A percentile compares a stretch with the other conserved stretches of the same genome.
Evolutionary conservation across 75 land plant species (phyloP).

Genomic region (Cupressus sempervirens): DNA sequence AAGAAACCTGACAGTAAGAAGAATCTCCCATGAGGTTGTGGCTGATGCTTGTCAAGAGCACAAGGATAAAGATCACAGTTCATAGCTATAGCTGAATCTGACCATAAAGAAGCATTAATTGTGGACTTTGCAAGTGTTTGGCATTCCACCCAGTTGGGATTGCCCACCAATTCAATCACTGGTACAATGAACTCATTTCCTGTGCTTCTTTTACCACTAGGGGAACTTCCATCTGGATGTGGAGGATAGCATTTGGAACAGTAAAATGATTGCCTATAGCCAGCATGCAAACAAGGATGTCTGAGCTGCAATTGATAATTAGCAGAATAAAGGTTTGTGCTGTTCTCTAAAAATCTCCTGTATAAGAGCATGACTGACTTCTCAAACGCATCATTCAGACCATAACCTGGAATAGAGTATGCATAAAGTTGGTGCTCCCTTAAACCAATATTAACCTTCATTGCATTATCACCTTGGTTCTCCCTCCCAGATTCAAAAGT

Average conservation of each 20-base stretch:
- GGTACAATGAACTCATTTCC: conserved; percentile 3
- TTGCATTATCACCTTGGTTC: conserved; percentile 21
- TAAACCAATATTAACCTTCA: conserved; percentile 46
- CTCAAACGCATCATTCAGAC: conserved; percentile 78
- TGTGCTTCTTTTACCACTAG: neutral
- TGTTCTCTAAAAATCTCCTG: conserved; percentile 12
- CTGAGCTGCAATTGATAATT: conserved; percentile 27
- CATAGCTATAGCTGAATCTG: conserved; percentile 14
- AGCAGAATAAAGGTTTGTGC: neutral
- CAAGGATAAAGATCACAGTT: conserved; percentile 25
- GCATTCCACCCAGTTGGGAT: conserved; percentile 61
- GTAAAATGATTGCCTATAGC: conserved; percentile 42
- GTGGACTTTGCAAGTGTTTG: conserved; percentile 40
- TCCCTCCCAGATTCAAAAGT: conserved; percentile 46
- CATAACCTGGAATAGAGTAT: conserved; percentile 61
- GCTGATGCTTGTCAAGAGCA: conserved; percentile 39
- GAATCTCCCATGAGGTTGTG: conserved; percentile 28
- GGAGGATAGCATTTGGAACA: conserved; percentile 42
- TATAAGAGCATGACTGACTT: conserved; percentile 50
- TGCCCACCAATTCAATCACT: conserved; percentile 37
- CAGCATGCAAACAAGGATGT: conserved; percentile 68
- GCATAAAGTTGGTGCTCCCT: conserved; percentile 52
- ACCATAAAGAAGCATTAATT: conserved; percentile 35
- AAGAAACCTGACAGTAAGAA: conserved; percentile 79
- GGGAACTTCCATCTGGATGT: neutral